Evolutionary conservation across 1,284 basidiomycete genomes (phyloP), one percentile per base, ranked within the genome.

Genomic region (Melampsora occidentalis): DNA sequence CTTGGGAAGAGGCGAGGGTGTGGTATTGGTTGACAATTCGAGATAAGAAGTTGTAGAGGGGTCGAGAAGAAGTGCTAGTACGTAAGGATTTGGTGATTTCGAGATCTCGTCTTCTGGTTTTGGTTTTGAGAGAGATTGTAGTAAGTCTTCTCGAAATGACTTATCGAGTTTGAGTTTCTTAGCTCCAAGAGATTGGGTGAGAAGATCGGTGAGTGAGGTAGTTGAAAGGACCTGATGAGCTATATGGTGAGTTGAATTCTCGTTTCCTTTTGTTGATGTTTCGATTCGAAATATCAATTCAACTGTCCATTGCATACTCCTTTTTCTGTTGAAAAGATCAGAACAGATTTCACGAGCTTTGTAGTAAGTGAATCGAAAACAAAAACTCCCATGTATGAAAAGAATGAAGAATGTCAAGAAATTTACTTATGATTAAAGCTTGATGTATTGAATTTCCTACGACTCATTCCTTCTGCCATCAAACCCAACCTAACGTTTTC

Each of bases 391-490:
- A 18, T 28, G 35, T 42, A 20, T 42, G 2, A 46, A 59, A 53
- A 18, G 12, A 12, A 35, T 18, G 53, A 57, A 16, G 53, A 28
- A 57, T n/a, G 14, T n/a, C n/a, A 28, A n/a, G 51, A 14, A 49
- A 46, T 64, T 75, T 16, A 75, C 72, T 67, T 59, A 48, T 76
- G 66, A 51, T 69, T 69, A 28, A 22, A 69, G 53, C 53, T 49
- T 5, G 73, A 64, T 46, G 49, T 62, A 59, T 76, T 76, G 12
- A 63, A 20, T 31, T 69, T 76, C 12, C 57, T n/a, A 33, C 67
- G 22, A 10, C 33, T 53, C 73, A 76, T 69, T 31, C 73, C 66
- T 46, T 76, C 67, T 33, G 73, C 22, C 67, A 76, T 69, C n/a
- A 69, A 57, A 12, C 20, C 48, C n/a, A 76, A 51, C 18, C 35